Base-by-base conservation (phyloP, 1,284 basidiomycete genomes). In the Cutaneotrichosporon mucoides region DNA sequence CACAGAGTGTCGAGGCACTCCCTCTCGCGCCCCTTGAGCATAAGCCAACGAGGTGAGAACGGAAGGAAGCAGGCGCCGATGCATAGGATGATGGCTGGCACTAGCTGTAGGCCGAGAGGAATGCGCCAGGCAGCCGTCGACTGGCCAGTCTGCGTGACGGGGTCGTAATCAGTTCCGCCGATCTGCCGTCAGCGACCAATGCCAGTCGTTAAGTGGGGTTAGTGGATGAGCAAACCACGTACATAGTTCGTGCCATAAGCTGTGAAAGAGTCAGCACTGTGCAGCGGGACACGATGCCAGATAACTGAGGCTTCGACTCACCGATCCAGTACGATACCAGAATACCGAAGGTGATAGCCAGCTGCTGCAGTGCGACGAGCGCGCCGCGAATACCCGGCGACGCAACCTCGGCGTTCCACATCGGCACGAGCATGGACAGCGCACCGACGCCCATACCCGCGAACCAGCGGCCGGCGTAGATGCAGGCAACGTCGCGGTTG, bases 331-430 rank as follows among this genome's bases (percentile, higher is more conserved):
- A 89, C 2, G 56, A 57, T 16, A 63, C 43, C 10, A 74, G 58
- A 50, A 73, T 74, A 62, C 86, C 86, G 66, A 87, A 87, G 1
- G 87, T 87, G 71, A 90, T 90, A 4, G 87, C 85, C 10, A 90
- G 80, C 70, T 91, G 89, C 72, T 91, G 89, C 11, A 92, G 82
- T 3, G 88, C 88, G 45, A 91, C 88, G 43, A 91, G 80, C 68
- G 86, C 87, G 9, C 89, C 89, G 65, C 89, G 84, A 24, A 92
- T 87, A 76, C 90, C 89, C 2, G 89, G 87, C 16, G 89, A 88
- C 1, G 88, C 86, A 47, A 90, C 82, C 73, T 86, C 85, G 48
- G 84, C 82, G 68, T 91, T 90, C 81, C 89, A 90, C 76, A 77
- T 76, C 24, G 76, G 76, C 3, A 76, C 75, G 11, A 76, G 62